Percentiles rank a stretch among this genome's conserved stretches.
phyloP scores from a whole-genome alignment of 2,329 filamentous ascomycete species.

The Aspergillus fumigatiaffinis region DNA sequence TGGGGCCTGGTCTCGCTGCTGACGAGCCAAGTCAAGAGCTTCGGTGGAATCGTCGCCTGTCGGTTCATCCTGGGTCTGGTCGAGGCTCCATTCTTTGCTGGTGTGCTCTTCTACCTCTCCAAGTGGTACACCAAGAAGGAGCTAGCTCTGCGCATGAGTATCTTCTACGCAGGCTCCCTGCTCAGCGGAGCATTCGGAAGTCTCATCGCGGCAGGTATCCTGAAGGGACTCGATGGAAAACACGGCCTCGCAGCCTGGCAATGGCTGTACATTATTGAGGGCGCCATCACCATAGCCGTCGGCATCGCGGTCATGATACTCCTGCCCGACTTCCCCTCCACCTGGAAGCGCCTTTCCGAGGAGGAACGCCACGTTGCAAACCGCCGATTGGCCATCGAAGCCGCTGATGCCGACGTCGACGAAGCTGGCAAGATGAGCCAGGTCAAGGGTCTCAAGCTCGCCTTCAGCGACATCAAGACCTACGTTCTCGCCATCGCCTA shows the following conservation, averaged over 20 bases:
- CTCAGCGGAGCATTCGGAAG: conserved; percentile 52
- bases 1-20: conserved; percentile 46
- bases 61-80: conserved; percentile 45
- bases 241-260: conserved; percentile 38
- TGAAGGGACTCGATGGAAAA: conserved; percentile 35
- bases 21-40: conserved; percentile 42
- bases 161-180: conserved; percentile 51
- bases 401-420: conserved; percentile 48
- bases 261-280: conserved; percentile 41
- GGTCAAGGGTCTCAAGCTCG: conserved; percentile 48
- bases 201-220: conserved; percentile 51
- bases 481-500: conserved; percentile 45
- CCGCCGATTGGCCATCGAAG: conserved; percentile 49
- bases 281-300: conserved; percentile 31
- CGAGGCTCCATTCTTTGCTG: conserved; percentile 47
- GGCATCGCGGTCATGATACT: conserved; percentile 30
- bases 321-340: conserved; percentile 44
- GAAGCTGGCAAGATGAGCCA: conserved; percentile 47
- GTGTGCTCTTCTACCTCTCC: conserved; percentile 46
- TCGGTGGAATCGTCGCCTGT: conserved; percentile 42
- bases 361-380: conserved; percentile 48
- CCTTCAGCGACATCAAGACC: conserved; percentile 49
- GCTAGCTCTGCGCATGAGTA: conserved; percentile 48
- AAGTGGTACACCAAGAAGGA: conserved; percentile 54
- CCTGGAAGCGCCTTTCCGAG: conserved; percentile 40